phyloP scores from a whole-genome alignment of 2,329 filamentous ascomycete species.

The Phaeosphaeriaceae sp. region DNA sequence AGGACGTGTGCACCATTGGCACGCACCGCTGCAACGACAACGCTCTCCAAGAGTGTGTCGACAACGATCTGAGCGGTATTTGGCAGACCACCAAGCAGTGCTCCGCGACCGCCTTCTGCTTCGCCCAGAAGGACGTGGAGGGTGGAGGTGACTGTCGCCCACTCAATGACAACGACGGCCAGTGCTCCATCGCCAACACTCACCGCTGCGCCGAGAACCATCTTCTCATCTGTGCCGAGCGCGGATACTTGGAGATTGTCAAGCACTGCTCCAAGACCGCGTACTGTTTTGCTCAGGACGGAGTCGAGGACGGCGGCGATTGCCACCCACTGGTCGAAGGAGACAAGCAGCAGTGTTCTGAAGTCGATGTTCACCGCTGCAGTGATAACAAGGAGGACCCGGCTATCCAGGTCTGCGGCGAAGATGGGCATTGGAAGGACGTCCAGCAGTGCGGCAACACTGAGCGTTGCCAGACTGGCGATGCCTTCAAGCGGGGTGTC shows the following conservation, averaged over 20 bases:
- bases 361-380: neutral
- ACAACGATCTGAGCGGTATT: neutral
- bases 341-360: neutral
- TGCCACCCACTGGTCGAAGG: neutral
- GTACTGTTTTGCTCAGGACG: neutral
- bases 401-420: neutral
- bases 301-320: neutral
- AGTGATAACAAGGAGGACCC: neutral
- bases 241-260: neutral
- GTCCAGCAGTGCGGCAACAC: neutral
- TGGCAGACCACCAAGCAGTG: conserved; percentile 1
- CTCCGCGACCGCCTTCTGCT: neutral
- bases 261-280: conserved; percentile 1
- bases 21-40: conserved; percentile 2
- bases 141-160: neutral
- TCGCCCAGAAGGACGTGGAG: neutral
- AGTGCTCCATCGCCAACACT: neutral
- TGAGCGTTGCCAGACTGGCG: neutral
- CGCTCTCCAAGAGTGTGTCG: neutral
- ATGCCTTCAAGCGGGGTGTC: neutral
- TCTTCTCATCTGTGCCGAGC: neutral
- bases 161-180: neutral
- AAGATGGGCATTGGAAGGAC: neutral
- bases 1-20: neutral
- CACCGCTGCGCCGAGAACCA: neutral